Evolutionary conservation across 1,284 basidiomycete genomes (phyloP), one percentile per base, ranked within the genome.

Genomic region (Ustilago xerochloae): DNA sequence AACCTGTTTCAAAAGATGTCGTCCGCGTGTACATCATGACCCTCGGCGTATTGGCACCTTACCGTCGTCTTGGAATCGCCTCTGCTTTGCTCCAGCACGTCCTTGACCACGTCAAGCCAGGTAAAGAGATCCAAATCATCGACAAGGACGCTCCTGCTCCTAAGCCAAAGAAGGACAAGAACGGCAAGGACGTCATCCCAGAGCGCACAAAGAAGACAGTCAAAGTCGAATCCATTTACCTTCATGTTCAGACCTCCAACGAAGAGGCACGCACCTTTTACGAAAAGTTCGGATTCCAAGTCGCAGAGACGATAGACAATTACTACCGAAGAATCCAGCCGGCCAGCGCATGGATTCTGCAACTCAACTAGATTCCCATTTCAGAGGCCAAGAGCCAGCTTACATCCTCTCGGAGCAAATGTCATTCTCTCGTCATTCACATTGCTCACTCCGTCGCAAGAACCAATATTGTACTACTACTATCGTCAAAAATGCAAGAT

Each of bases 1-100:
- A 86, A 57, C 69, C 46, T 8, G 65, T 67, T 30, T 73, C 66
- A 15, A 59, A 55, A 15, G 55, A 66, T 20, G 57, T 45, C 2
- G 81, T 79, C 18, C 80, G 78, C 18, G 77, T 86, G 24, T 85
- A 86, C 75, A 79, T 86, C 57, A 85, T 85, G 85, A 85, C 84
- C 3, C 77, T 86, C n/a, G 85, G 85, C 18, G 84, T 85, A 4
- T 75, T 86, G 5, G 78, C 81, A 33, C 82, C 85, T 2, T 86
- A 86, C 64, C 82, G 85, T n/a, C 77, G 84, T 9, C 82, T 85
- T 46, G 85, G 85, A 3, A 80, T 86, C 53, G 85, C 84, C 12
- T 78, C 77, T 1, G 72, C 81, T 15, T 62, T 86, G 8, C 57
- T 86, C 28, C 57, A 77, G 53, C 79, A 85, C 38, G 76, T 85